These are phyloP conservation scores for Gentiana macrophylla DNA, from an alignment of 257 asterid species.

Conservation along the genomic window DNA sequence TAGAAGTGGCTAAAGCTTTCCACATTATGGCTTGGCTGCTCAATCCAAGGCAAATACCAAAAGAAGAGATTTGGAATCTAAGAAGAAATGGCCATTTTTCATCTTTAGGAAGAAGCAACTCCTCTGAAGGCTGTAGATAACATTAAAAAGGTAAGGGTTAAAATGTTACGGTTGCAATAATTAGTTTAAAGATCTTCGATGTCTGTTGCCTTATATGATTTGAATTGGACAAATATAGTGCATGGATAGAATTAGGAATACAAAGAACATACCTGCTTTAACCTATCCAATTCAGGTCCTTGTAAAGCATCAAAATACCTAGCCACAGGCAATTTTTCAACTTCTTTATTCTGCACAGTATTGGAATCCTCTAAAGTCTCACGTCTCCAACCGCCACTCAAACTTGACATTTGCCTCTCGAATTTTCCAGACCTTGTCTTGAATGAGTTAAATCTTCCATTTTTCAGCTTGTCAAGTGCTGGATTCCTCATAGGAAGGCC, in stretches of 20 bases:
- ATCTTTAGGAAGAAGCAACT: constrained; percentile 64
- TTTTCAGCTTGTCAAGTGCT: constrained; percentile 25
- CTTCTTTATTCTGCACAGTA: constrained; percentile 22
- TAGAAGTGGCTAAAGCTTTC: constrained; percentile 55
- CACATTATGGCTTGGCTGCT: constrained; percentile 98
- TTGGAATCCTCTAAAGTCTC: constrained; percentile 22
- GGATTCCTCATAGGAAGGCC: constrained; percentile 25
- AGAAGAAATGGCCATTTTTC: constrained; percentile 84
- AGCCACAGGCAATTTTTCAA: constrained; percentile 30
- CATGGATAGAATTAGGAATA: background rate
- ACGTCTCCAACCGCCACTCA: constrained; percentile 36
- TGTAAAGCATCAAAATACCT: constrained; percentile 83
- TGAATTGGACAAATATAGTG: too few species aligned
- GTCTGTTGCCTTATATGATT: too few species aligned
- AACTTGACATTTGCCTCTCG: constrained; percentile 54
- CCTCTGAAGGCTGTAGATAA: constrained; percentile 49
- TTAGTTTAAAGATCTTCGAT: too few species aligned
- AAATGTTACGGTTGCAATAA: too few species aligned
- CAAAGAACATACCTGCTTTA: constrained; percentile 33
- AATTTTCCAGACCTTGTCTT: constrained; percentile 75
- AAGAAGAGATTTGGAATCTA: constrained; percentile 63
- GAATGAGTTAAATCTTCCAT: constrained; percentile 58
- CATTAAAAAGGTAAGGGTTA: background rate
- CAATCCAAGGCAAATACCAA: constrained; percentile 82
- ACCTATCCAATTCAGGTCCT: constrained; percentile 74